Evolutionary conservation across 495 filamentous ascomycete genomes (phyloP), one percentile per base, ranked within the genome.

Genomic region (Letharia columbiana): DNA sequence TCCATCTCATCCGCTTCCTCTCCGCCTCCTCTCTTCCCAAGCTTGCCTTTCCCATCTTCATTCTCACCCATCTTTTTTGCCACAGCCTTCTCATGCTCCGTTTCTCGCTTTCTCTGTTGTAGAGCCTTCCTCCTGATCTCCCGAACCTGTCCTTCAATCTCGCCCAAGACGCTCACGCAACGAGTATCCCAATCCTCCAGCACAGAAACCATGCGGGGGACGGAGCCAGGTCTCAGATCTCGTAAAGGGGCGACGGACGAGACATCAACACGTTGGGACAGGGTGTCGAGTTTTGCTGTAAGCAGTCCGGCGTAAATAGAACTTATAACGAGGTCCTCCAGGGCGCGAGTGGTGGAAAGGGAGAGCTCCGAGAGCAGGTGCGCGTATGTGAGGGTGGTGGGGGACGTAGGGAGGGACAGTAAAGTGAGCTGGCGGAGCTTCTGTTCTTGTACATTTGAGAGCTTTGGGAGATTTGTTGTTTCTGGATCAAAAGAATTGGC

Each of bases 361-460:
- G 81, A 84, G 62, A 98, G 90, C 11, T 79, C 77, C 39, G 67
- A 49, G 64, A 85, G 86, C 40, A 98, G 86, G 60, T 82, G 71
- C 44, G 80, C 66, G 76, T 98, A 98, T 68, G 82, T 89, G 28
- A 96, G 86, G 72, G 79, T 79, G 50, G 72, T 67, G 40, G 80
- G 80, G 47, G 84, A 82, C 70, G 86, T 80, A 44, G 83, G 77
- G 68, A 96, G 82, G 17, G 89, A 85, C 63, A 98, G 83, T 68
- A 98, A 87, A 49, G 93, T 89, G 57, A 98, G 86, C 68, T 96
- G 91, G 64, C 89, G 89, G 57, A 98, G 91, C 77, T 98, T 98
- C 62, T 86, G 82, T 44, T 80, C 76, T 79, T 98, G 95, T 59
- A 84, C 78, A 0, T 81, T 77, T 74, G 83, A 89, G 60, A 98